A percentile compares a stretch with the other conserved stretches of the same genome.
These are phyloP conservation scores for Hypoxylon sp. DNA, from an alignment of 2,329 filamentous ascomycete species.

Conservation along the genomic window DNA sequence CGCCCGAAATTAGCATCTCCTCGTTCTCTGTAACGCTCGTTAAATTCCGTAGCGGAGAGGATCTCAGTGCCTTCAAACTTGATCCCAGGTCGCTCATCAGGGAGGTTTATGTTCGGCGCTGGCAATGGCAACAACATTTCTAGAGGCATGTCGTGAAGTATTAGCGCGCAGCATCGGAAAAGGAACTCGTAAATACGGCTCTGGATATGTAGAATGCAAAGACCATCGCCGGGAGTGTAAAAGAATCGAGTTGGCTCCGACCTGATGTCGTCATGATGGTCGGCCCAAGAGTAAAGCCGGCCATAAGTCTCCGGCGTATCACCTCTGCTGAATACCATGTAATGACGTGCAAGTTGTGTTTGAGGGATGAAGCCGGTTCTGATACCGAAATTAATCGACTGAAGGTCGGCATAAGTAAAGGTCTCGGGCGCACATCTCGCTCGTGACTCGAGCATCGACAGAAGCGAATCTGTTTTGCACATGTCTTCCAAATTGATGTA, in stretches of 20 bases:
- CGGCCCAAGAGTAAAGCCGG: conserved; percentile 7
- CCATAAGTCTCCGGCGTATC: conserved; percentile 21
- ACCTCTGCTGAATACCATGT: conserved; percentile 19
- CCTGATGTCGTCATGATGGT: background rate
- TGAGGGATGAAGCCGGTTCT: background rate
- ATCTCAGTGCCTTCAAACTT: conserved; percentile 6
- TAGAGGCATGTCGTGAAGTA: conserved; percentile 32
- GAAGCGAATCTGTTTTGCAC: conserved; percentile 22
- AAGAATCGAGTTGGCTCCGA: background rate
- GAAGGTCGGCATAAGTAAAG: conserved; percentile 3
- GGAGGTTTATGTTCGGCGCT: background rate
- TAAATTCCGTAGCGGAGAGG: conserved; percentile 15
- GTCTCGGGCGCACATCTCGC: conserved; percentile 11
- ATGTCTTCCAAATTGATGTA: conserved; percentile 38
- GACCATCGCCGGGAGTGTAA: conserved; percentile 8
- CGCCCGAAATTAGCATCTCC: background rate
- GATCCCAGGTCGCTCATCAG: background rate
- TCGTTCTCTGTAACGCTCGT: conserved; percentile 19
- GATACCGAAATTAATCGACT: background rate
- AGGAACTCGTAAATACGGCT: conserved; percentile 25
- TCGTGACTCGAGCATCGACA: conserved; percentile 38
- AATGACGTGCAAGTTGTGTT: background rate
- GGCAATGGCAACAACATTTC: conserved; percentile 1
- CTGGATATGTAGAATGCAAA: conserved; percentile 30
- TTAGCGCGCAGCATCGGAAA: conserved; percentile 7